Evolutionary conservation across 768 basidiomycete species (phyloP), one percentile per base, ranked within the genome.

Genomic region (Lactarius akahatsu): DNA sequence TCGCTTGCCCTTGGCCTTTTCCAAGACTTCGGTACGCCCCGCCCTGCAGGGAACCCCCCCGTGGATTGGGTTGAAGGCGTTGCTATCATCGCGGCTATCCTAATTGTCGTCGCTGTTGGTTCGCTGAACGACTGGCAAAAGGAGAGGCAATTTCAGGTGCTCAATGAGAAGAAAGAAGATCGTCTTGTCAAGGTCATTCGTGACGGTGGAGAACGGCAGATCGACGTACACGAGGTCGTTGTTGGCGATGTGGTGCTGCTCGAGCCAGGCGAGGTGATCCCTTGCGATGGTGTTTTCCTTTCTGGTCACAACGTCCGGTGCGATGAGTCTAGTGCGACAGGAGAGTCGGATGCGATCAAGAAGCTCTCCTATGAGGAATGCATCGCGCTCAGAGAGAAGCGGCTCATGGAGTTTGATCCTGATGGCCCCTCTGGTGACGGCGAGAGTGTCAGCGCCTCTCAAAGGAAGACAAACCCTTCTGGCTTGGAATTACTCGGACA

Each of bases 31-130:
- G 96, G 96, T 13, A 81, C 82, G 0, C 80, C 86, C 0, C 83
- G 84, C 5, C 80, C 86, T 10, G 69, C 78, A 1, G 79, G 78
- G 43, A 82, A 89, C 54, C 88, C 95, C 1, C 86, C 87, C 20
- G 93, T 98, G 18, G 95, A 98, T 72, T 98, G 96, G 96, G 95
- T 99, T 0, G 96, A 98, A 79, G 96, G 89, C 62, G 91, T 92
- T 13, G 87, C 91, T 0, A 92, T 92, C 66, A 84, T 92, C 73
- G 82, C 90, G 47, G 91, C 91, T 0, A 85, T 92, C 43, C 71
- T 82, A 45, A 91, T 92, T 52, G 90, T 92, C 30, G 90, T 93
- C 64, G 72, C 94, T 52, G 96, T 99, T 64, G 96, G 96, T 36
- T 94, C 95, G 15, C 71, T 98, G 54, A 98, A 98, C 73, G 97